Conservation (phyloP, 805 yeast species). For the Dipodascus geniculatus region DNA sequence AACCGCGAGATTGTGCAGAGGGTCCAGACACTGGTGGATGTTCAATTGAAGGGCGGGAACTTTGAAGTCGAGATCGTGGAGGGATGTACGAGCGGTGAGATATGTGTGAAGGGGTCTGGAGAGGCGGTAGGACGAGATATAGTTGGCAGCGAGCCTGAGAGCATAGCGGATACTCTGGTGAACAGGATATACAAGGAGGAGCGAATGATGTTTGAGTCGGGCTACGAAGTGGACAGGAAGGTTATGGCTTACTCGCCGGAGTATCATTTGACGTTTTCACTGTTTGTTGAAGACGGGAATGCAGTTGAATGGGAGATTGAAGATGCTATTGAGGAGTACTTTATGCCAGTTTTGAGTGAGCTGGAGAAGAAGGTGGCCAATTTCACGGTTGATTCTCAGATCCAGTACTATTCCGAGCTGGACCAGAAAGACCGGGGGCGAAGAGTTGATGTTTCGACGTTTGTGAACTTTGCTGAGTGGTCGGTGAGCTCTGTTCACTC, state of each 20-base stretch:
- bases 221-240: constrained; percentile 21
- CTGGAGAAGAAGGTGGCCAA: constrained; percentile 46
- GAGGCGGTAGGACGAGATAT: constrained; percentile 23
- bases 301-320: constrained; percentile 69
- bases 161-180: constrained; percentile 40
- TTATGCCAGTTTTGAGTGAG: constrained; percentile 43
- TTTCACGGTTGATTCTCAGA: constrained; percentile 68
- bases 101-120: constrained; percentile 22
- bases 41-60: constrained; percentile 24
- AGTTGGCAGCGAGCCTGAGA: constrained; percentile 52
- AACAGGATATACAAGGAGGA: constrained; percentile 37
- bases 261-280: constrained; percentile 65
- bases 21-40: constrained; percentile 35
- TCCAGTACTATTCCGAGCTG: constrained; percentile 52
- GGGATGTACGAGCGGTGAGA: constrained; percentile 20
- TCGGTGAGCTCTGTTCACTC: constrained; percentile 44
- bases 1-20: constrained; percentile 63
- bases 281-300: constrained; percentile 47
- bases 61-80: constrained; percentile 22
- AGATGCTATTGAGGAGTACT: constrained; percentile 34
- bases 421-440: constrained; percentile 11
- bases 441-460: constrained; percentile 41
- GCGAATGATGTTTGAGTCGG: constrained; percentile 20
- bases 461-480: constrained; percentile 82
- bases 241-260: constrained; percentile 49